Percentiles rank a stretch among this genome's conserved stretches.
These are phyloP conservation scores for Candida silvicultrix DNA, from an alignment of 805 yeast genomes.

Conservation along the genomic window DNA sequence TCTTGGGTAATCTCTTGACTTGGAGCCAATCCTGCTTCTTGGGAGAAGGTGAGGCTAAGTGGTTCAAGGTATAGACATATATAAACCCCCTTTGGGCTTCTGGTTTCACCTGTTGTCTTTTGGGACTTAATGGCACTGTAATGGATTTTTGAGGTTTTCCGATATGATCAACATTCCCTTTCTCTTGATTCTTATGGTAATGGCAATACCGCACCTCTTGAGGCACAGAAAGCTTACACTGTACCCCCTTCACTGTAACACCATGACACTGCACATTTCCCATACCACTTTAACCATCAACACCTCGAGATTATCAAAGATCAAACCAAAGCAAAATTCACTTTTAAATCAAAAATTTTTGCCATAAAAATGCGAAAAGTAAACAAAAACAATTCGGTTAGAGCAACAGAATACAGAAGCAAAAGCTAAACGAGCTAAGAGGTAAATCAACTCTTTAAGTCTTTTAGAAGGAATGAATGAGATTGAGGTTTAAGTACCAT, in stretches of 20 bases:
- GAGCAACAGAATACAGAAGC: too few species aligned
- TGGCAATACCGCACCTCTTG: constrained; percentile 8
- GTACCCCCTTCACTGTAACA: constrained; percentile 6
- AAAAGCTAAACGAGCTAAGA: not conserved
- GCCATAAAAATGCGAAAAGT: not conserved
- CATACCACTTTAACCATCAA: not conserved
- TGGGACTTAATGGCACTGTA: not conserved
- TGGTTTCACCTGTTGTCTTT: not conserved
- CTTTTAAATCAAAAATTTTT: too few species aligned
- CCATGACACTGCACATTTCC: constrained; percentile 15
- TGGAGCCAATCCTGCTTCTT: constrained; percentile 17
- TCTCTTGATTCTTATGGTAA: constrained; percentile 10
- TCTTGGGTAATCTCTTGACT: constrained; percentile 2
- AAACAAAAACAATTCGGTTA: not conserved
- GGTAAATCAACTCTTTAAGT: too few species aligned
- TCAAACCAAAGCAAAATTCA: too few species aligned
- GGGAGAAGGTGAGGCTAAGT: constrained; percentile 11
- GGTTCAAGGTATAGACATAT: constrained; percentile 19
- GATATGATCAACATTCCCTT: not conserved
- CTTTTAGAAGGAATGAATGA: too few species aligned
- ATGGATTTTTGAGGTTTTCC: not conserved
- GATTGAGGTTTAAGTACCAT: too few species aligned
- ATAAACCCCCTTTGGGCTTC: constrained; percentile 14
- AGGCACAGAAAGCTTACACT: constrained; percentile 10
- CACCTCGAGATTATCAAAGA: too few species aligned